Conservation (phyloP, 306 rosid species). For the Ochetophila trinervis region DNA sequence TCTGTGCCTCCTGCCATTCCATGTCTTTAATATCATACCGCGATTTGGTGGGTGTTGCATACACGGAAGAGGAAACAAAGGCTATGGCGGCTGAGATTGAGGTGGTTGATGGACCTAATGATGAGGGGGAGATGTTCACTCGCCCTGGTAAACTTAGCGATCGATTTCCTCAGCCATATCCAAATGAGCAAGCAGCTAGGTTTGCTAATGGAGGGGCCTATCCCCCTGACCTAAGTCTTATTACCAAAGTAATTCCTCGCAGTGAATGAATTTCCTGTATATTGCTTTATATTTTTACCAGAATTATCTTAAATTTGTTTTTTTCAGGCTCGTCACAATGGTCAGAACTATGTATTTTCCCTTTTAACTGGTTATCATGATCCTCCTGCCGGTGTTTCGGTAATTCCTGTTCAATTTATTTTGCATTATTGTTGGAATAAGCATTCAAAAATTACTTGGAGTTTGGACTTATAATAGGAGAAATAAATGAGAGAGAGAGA, state of each 20-base stretch:
- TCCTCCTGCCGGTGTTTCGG: slow-evolving; percentile 96
- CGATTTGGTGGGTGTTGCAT: slow-evolving; percentile 68
- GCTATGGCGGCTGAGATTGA: slow-evolving; percentile 99
- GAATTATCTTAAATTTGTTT: slow-evolving; percentile 6
- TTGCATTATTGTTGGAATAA: not conserved
- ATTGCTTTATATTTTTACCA: too few species aligned
- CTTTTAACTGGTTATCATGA: slow-evolving; percentile 85
- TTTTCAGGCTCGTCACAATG: not conserved
- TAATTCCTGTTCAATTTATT: slow-evolving; percentile 28
- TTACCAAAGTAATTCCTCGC: slow-evolving; percentile 72
- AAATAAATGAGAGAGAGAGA: too few species aligned
- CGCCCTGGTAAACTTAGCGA: slow-evolving; percentile 99
- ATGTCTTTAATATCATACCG: slow-evolving; percentile 94
- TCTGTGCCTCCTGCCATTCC: slow-evolving; percentile 97
- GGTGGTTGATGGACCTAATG: slow-evolving; percentile 96
- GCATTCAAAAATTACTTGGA: too few species aligned
- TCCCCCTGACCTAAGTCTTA: slow-evolving; percentile 95
- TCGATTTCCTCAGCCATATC: slow-evolving; percentile 89
- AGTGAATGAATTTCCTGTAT: slow-evolving; percentile 9
- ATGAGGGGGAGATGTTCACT: slow-evolving; percentile 97
- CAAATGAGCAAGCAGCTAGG: slow-evolving; percentile 97
- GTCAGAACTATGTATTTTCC: too few species aligned
- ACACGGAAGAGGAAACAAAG: slow-evolving; percentile 36
- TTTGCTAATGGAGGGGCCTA: slow-evolving; percentile 98
- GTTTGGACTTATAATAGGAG: too few species aligned